Evolutionary conservation across 306 rosid species (phyloP).

Genomic region (Ziziphus jujuba): DNA sequence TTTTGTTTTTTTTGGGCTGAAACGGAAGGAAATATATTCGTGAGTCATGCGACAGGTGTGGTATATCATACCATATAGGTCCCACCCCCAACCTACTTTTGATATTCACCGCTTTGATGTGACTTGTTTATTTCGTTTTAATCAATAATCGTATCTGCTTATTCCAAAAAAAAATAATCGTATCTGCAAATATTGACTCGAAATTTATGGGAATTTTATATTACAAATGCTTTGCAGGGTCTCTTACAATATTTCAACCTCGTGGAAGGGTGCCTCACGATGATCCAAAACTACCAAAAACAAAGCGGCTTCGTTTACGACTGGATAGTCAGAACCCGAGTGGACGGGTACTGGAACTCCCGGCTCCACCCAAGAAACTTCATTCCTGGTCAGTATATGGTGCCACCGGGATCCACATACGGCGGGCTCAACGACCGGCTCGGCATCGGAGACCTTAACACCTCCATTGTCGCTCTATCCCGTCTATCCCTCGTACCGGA

Average conservation of each 20-base stretch:
- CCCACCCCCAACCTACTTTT: no score
- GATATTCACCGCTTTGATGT: no score
- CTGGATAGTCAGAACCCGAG: constrained; percentile 92
- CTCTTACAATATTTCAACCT: constrained; percentile 77
- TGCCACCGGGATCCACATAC: constrained; percentile 74
- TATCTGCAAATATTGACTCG: not conserved
- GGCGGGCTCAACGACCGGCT: constrained; percentile 87
- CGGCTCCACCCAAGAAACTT: constrained; percentile 62
- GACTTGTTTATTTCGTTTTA: no score
- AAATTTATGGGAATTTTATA: not conserved
- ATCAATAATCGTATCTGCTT: no score
- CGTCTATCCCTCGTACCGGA: constrained; percentile 66
- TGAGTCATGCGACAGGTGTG: no score
- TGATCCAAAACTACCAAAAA: constrained; percentile 53
- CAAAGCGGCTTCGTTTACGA: constrained; percentile 62
- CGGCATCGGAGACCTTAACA: constrained; percentile 70
- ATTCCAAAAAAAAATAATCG: no score
- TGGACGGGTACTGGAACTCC: constrained; percentile 83
- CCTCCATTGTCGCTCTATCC: constrained; percentile 64
- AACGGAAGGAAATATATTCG: no score
- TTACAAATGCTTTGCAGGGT: constrained; percentile 41
- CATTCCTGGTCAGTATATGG: constrained; percentile 50
- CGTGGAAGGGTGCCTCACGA: constrained; percentile 74
- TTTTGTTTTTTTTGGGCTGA: no score
- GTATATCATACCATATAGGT: no score